Conservation (phyloP, 2,329 filamentous ascomycete species). For the Clarireedia monteithiana region DNA sequence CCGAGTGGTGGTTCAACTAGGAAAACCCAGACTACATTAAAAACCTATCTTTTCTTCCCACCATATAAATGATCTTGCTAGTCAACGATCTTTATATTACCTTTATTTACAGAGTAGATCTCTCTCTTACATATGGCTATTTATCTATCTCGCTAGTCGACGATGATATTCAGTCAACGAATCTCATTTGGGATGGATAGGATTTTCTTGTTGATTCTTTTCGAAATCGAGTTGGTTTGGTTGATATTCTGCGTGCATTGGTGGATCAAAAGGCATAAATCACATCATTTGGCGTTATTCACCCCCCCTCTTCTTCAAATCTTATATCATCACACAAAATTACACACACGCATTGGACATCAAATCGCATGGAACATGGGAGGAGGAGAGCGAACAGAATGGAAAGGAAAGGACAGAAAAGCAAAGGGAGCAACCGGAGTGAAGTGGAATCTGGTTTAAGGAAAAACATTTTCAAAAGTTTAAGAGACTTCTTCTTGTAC, state of each 20-base stretch:
- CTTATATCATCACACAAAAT: no score
- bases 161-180: constrained; percentile 4
- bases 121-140: constrained; percentile 32
- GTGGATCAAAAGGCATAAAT: background rate
- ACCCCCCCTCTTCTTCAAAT: no score
- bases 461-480: background rate
- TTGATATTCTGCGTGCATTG: background rate
- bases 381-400: background rate
- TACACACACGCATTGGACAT: no score
- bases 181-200: background rate
- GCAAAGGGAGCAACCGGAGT: background rate
- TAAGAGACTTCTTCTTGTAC: background rate
- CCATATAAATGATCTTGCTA: constrained; percentile 6
- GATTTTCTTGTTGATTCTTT: background rate
- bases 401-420: background rate
- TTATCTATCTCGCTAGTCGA: constrained; percentile 31
- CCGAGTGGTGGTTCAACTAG: constrained; percentile 40
- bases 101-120: constrained; percentile 23
- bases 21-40: background rate
- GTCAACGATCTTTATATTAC: background rate
- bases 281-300: no score
- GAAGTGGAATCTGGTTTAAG: background rate
- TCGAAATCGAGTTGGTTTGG: background rate
- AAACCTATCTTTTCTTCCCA: background rate
- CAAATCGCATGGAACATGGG: no score